Evolutionary conservation across 495 filamentous ascomycete genomes (phyloP), one percentile per base, ranked within the genome.

Genomic region (Penicillium pancosmium): DNA sequence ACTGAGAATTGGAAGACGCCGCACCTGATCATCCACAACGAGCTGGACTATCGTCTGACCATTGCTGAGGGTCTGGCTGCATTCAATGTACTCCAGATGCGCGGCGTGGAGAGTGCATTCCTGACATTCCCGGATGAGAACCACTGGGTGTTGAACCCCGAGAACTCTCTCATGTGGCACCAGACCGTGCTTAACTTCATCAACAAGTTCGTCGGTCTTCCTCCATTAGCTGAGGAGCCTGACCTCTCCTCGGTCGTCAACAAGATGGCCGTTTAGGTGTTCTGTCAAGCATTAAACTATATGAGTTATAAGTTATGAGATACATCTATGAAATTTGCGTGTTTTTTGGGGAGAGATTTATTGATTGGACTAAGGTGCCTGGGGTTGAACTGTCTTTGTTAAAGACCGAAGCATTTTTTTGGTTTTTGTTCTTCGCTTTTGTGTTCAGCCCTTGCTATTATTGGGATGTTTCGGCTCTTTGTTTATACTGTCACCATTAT

Each of bases 101-200:
- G 68, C 18, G 77, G 75, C 4, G 68, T 83, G 16, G 71, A 80
- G 9, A 82, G 78, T 49, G 73, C 73, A 33, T 82, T 82, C 67
- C 69, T 98, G 61, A 90, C 86, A 5, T 98, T 97, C 69, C 91
- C 92, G 0, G 92, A 97, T 69, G 86, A 88, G 64, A 88, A 87
- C 54, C 80, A 96, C 74, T 98, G 91, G 90, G 92, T 98, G 19
- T 65, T 97, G 44, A 93, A 96, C 67, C 91, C 88, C 3, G 93
- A 98, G 70, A 98, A 97, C 69, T 88, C 86, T 9, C 75, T 97
- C 21, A 78, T 94, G 44, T 98, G 93, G 93, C 92, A 97, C 69
- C 84, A 80, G n/a, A 89, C 90, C 38, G 91, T 97, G 10, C 62
- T 97, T 35, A 87, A 86, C 50, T 98, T 87, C 86, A 93, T 97